These are phyloP conservation scores for Fusarium irregulare DNA, from an alignment of 2,329 filamentous ascomycete species.

Conservation along the genomic window DNA sequence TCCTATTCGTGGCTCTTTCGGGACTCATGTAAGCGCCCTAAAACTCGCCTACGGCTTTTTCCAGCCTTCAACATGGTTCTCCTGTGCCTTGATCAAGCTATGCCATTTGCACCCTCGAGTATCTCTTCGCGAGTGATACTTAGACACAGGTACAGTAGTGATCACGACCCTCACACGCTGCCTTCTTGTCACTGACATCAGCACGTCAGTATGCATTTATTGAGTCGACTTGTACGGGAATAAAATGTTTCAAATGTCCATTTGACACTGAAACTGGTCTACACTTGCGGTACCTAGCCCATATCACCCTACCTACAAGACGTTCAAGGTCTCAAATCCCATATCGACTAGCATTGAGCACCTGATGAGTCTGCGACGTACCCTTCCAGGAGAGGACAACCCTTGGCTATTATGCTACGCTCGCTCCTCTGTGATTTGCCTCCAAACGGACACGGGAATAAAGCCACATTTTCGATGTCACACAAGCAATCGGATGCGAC, in stretches of 20 bases:
- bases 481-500: conserved; percentile 11
- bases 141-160: background rate
- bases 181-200: conserved; percentile 1
- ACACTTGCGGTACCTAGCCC: background rate
- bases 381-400: conserved; percentile 1
- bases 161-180: background rate
- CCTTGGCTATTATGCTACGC: background rate
- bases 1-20: conserved; percentile 11
- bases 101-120: background rate
- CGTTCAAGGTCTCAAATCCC: conserved; percentile 1
- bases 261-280: conserved; percentile 15
- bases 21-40: conserved; percentile 29
- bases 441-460: conserved; percentile 9
- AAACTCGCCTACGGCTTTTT: conserved; percentile 15
- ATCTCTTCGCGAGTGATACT: background rate
- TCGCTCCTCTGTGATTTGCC: background rate
- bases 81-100: conserved; percentile 6
- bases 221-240: background rate
- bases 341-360: background rate
- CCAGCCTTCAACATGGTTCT: conserved; percentile 14
- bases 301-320: conserved; percentile 2
- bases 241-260: conserved; percentile 9
- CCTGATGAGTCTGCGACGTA: background rate
- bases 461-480: background rate
- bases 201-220: background rate